Conservation (phyloP, 306 rosid genomes). For the Delonix regia region DNA sequence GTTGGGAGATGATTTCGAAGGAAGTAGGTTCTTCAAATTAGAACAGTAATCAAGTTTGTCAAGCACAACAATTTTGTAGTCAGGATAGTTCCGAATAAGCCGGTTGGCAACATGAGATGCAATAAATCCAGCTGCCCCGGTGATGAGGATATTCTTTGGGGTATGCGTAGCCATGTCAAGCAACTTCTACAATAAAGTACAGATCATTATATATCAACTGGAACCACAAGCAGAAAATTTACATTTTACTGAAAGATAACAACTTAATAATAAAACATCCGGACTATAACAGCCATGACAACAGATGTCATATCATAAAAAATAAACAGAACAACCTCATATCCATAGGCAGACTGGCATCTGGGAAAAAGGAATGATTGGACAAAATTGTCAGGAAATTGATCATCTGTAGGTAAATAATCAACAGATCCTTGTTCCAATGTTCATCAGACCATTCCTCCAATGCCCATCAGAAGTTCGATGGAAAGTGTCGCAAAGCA, state of each 20-base stretch:
- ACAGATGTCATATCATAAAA: background rate
- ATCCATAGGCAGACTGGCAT: background rate
- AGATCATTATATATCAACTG: background rate
- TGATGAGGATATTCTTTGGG: conserved; percentile 69
- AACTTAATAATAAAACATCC: background rate
- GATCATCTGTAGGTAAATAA: background rate
- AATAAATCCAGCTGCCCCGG: conserved; percentile 70
- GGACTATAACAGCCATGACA: background rate
- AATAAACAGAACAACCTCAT: background rate
- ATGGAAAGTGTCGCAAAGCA: conserved; percentile 5
- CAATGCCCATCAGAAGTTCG: background rate
- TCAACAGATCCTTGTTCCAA: background rate
- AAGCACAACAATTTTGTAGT: conserved; percentile 65
- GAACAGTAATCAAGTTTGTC: conserved; percentile 75
- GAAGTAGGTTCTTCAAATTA: conserved; percentile 59
- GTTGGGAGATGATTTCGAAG: conserved; percentile 59
- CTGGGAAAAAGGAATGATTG: background rate
- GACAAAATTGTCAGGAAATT: background rate
- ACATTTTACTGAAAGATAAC: background rate
- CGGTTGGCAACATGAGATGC: conserved; percentile 71
- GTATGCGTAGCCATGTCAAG: conserved; percentile 50
- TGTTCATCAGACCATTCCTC: background rate
- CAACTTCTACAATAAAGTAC: conserved; percentile 30
- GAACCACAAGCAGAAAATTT: conserved; percentile 9
- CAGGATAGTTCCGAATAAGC: conserved; percentile 55